phyloP scores from a whole-genome alignment of 2,329 filamentous ascomycete genomes.

The Biscogniauxia marginata region DNA sequence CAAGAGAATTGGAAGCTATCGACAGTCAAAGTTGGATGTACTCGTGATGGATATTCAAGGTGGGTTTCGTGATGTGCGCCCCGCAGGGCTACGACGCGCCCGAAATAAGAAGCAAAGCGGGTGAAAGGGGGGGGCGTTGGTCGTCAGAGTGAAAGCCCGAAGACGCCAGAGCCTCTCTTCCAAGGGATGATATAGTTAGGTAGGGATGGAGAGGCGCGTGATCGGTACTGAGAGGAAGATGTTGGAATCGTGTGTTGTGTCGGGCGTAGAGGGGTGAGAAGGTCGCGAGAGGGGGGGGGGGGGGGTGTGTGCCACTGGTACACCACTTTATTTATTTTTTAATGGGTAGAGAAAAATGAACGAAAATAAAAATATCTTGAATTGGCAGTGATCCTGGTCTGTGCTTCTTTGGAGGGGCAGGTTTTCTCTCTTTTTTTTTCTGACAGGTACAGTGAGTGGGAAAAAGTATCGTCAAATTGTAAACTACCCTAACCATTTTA shows the following conservation, averaged over 20 bases:
- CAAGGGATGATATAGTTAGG: neutral
- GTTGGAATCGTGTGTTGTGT: constrained; percentile 13
- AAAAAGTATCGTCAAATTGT: too few species aligned
- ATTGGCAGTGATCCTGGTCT: neutral
- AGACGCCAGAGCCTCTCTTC: neutral
- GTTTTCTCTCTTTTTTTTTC: constrained; percentile 10
- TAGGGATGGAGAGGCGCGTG: neutral
- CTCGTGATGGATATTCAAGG: neutral
- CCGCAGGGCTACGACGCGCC: constrained; percentile 25
- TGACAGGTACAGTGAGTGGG: too few species aligned
- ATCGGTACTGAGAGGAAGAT: constrained; percentile 3
- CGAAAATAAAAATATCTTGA: neutral
- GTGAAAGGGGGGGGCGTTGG: neutral
- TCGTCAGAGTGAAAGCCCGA: constrained; percentile 5
- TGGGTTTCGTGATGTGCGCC: constrained; percentile 17
- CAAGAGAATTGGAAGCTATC: neutral
- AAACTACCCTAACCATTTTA: too few species aligned
- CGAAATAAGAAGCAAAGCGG: neutral
- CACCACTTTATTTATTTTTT: neutral
- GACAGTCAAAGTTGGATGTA: constrained; percentile 6
- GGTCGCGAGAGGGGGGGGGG: constrained; percentile 22
- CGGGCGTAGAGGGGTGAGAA: constrained; percentile 14
- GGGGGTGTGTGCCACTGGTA: neutral
- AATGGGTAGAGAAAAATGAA: neutral
- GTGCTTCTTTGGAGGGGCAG: neutral